phyloP scores from a whole-genome alignment of 495 filamentous ascomycete genomes.

The Neurospora sp. region DNA sequence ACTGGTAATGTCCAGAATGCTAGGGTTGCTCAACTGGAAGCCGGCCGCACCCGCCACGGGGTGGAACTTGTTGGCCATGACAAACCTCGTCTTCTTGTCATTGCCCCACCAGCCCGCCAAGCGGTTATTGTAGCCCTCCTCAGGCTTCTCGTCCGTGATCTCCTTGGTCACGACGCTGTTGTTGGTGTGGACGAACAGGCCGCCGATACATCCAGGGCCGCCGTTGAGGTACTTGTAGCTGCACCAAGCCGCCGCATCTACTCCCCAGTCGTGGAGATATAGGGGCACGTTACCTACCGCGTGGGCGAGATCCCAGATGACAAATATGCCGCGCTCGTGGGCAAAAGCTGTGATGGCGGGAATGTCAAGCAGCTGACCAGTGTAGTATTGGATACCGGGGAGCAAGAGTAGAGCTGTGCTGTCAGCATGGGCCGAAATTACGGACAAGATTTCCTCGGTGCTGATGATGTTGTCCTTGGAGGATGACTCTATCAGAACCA shows the following conservation, averaged over 20 bases:
- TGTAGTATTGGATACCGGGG: constrained; percentile 91
- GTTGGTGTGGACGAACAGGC: constrained; percentile 74
- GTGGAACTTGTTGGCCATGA: constrained; percentile 68
- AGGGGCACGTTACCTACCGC: constrained; percentile 86
- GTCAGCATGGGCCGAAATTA: constrained; percentile 67
- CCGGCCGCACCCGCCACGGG: constrained; percentile 61
- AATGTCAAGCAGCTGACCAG: constrained; percentile 85
- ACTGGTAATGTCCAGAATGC: constrained; percentile 54
- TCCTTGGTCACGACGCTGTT: constrained; percentile 47
- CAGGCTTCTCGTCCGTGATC: constrained; percentile 21
- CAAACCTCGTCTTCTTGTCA: constrained; percentile 64
- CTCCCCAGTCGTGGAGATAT: constrained; percentile 80
- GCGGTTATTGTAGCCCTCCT: constrained; percentile 40
- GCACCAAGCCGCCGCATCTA: constrained; percentile 96
- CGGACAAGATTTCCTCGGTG: constrained; percentile 62
- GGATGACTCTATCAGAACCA: constrained; percentile 64
- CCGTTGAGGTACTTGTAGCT: constrained; percentile 94
- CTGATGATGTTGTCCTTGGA: constrained; percentile 45
- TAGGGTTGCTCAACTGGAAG: constrained; percentile 62
- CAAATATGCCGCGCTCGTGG: constrained; percentile 60
- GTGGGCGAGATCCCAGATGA: constrained; percentile 95
- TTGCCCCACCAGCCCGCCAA: constrained; percentile 89
- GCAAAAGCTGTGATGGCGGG: constrained; percentile 72
- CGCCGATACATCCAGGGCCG: constrained; percentile 80
- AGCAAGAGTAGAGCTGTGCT: constrained; percentile 73